Evolutionary conservation across 495 filamentous ascomycete genomes (phyloP), one percentile per base, ranked within the genome.

Genomic region (Talaromyces wortmannii): DNA sequence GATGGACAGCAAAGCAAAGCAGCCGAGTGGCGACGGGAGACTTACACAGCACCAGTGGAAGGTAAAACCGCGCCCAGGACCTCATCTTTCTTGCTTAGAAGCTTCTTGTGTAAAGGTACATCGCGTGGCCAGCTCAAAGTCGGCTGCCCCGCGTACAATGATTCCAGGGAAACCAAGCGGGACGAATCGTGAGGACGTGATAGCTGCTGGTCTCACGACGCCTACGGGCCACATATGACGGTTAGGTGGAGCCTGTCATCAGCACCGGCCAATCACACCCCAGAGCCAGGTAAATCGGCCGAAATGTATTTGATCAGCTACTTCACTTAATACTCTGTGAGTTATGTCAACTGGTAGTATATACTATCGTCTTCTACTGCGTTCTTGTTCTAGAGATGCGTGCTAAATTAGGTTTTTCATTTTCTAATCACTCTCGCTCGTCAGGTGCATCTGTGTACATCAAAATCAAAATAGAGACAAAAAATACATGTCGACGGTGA

Each of bases 21-120:
- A 23, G 23, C 23, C 68, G 61, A 30, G 44, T 51, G 30, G 31
- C 29, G 30, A 10, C 36, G 29, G 15, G 45, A 46, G 45, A 57
- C 74, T 67, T 61, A 76, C 74, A 61, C 57, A 76, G 64, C 59
- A 70, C 68, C 62, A 70, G 56, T 31, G 74, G 68, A 54, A 76
- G 53, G 54, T 75, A 59, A 40, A 58, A 62, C 59, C 66, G 64
- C 57, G 68, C 58, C 61, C 62, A 62, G 45, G 65, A 50, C 60
- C 68, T 77, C 74, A 77, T 77, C 29, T 53, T 53, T 53, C 52
- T 53, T 42, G 5, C 8, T 32, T 46, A 46, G 1, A 32, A 18
- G 23, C 18, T n/a, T 57, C 55, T 65, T 29, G 44, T 16, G 15
- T 45, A 46, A 42, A 45, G 45, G 52, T 18, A 64, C 74, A 77